A percentile compares a stretch with the other conserved stretches of the same genome.
These are phyloP conservation scores for Phtheirospermum japonicum DNA, from an alignment of 257 asterid genomes.

Conservation along the genomic window DNA sequence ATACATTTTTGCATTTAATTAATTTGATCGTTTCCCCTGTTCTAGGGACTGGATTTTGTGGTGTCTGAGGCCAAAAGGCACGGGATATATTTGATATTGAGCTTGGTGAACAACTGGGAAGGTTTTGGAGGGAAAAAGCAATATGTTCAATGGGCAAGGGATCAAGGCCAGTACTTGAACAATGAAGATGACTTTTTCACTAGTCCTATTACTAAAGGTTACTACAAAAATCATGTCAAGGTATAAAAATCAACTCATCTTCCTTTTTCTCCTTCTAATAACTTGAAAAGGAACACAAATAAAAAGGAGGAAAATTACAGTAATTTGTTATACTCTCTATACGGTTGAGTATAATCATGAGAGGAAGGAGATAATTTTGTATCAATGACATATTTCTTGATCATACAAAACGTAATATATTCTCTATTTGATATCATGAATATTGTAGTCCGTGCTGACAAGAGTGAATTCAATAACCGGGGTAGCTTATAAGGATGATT, in stretches of 20 bases:
- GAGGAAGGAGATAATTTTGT: no score
- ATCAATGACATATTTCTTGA: no score
- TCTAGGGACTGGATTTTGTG: constrained; percentile 9
- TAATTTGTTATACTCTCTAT: no score
- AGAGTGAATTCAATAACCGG: not conserved
- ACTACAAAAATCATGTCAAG: constrained; percentile 18
- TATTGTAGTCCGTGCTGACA: not conserved
- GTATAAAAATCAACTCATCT: not conserved
- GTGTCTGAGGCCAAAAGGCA: constrained; percentile 5
- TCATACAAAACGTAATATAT: no score
- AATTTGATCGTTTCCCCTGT: not conserved
- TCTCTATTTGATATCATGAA: no score
- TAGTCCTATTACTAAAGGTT: constrained; percentile 7
- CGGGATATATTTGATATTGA: constrained; percentile 2
- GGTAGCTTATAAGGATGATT: not conserved
- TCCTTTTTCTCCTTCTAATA: not conserved
- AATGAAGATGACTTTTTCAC: constrained; percentile 17
- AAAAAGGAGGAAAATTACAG: no score
- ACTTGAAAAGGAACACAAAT: no score
- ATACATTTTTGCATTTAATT: no score
- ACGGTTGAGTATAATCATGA: no score
- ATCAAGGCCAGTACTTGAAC: not conserved
- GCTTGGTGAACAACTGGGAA: constrained; percentile 3
- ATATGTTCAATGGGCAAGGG: constrained; percentile 9
- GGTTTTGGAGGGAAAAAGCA: constrained; percentile 6